Conservation (phyloP, 2,329 filamentous ascomycete species). For the Claviceps digitariae region DNA sequence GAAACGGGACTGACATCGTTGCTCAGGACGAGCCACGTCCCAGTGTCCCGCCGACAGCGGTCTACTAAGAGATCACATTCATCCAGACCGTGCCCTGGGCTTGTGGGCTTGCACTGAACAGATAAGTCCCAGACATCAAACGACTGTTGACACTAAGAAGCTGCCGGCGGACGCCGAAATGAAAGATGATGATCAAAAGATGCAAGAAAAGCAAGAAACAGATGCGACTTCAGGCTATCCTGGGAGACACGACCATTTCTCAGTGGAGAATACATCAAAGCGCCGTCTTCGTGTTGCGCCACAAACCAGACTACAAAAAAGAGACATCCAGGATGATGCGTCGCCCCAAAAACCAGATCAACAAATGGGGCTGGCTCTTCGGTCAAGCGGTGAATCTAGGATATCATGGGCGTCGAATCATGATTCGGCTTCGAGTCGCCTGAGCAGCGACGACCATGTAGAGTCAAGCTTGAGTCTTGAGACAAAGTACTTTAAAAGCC, state of each 20-base stretch:
- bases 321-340: not conserved
- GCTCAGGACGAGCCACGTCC: not conserved
- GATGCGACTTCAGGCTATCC: not conserved
- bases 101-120: constrained; percentile 1
- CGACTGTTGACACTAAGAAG: not conserved
- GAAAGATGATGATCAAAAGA: not conserved
- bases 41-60: not conserved
- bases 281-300: not conserved
- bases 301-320: not conserved
- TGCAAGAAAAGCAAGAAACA: not conserved
- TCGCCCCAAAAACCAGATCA: not conserved
- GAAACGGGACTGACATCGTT: not conserved
- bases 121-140: not conserved
- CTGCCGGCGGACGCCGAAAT: not conserved
- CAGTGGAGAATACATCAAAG: not conserved
- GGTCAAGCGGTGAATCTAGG: not conserved
- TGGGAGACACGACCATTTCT: not conserved
- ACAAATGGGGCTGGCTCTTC: not conserved
- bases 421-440: not conserved
- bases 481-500: not conserved
- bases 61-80: not conserved
- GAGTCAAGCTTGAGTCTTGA: not conserved
- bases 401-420: not conserved
- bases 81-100: not conserved
- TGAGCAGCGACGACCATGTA: not conserved